phyloP scores from a whole-genome alignment of 305 asterid genomes.

The Fraxinus velutina region DNA sequence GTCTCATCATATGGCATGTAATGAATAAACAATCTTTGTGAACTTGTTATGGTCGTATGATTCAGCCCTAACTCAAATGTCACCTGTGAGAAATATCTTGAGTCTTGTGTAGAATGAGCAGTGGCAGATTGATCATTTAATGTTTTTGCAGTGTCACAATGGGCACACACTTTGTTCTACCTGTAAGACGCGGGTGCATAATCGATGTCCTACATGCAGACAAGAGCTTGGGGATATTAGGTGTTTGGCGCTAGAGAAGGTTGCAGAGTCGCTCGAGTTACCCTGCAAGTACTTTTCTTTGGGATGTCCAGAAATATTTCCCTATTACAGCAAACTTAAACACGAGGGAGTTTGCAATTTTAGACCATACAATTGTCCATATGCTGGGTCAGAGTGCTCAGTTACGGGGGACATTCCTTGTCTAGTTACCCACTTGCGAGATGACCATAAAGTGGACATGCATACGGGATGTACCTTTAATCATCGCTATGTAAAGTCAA shows the following conservation, averaged over 20 bases:
- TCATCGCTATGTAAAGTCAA: slow-evolving; percentile 75
- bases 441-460: slow-evolving; percentile 84
- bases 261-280: slow-evolving; percentile 72
- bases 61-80: background rate
- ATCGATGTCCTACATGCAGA: slow-evolving; percentile 79
- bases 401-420: slow-evolving; percentile 66
- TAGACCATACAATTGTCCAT: slow-evolving; percentile 67
- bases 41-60: background rate
- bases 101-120: slow-evolving; percentile 4
- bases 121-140: background rate
- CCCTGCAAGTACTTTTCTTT: slow-evolving; percentile 65
- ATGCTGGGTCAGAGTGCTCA: slow-evolving; percentile 74
- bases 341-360: slow-evolving; percentile 67
- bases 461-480: slow-evolving; percentile 76
- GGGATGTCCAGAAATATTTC: slow-evolving; percentile 80
- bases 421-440: slow-evolving; percentile 71
- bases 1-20: background rate
- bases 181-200: slow-evolving; percentile 72
- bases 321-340: slow-evolving; percentile 74
- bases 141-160: slow-evolving; percentile 63
- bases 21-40: background rate
- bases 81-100: background rate
- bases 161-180: slow-evolving; percentile 83
- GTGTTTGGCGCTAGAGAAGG: slow-evolving; percentile 81
- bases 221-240: slow-evolving; percentile 88